Evolutionary conservation across 2,329 filamentous ascomycete genomes (phyloP), one percentile per base, ranked within the genome.

Genomic region (Simplicillium aogashimaense): DNA sequence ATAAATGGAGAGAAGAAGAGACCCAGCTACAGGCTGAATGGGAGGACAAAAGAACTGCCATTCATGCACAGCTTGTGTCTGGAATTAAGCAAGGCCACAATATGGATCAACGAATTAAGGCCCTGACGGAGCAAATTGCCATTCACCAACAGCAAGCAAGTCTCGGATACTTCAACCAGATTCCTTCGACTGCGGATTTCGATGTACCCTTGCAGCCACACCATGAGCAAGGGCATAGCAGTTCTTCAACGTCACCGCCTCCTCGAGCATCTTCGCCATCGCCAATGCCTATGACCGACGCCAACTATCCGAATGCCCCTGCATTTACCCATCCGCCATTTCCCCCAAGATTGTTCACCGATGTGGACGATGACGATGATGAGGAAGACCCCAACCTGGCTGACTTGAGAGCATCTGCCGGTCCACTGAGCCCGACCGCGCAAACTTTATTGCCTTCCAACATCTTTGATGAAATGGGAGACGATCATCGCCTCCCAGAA

Each of bases 401-500:
- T 2, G 79, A 83, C 14, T 61, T 81, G 4, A 75, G 76, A 43
- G 69, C 69, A 3, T 73, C 70, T 14, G 78, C 76, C 20, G 84
- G 82, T 2, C 83, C 83, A 1, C 74, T 90, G 56, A 89, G 83
- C 50, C 86, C 86, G 2, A 83, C 83, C 4, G 86, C 85, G 2
- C 79, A 83, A 20, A 74, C 81, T 13, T 66, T 90, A 3, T 63
- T 94, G 13, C 86, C 86, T 1, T 83, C 84, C 6, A 67, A 65
- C n/a, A 72, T 74, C 44, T 65, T 76, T 45, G 78, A 82, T 38
- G 81, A 84, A 48, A 56, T 49, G n/a, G 65, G 80, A 35, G 79
- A 81, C 36, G 70, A 80, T 31, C 78, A 81, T 13, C 64, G 68
- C 20, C 20, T 25, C 6, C 20, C 20, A 9, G 20, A 25, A 25